These are phyloP conservation scores for Xanthoconium separans DNA, from an alignment of 1,284 basidiomycete genomes.

Conservation along the genomic window DNA sequence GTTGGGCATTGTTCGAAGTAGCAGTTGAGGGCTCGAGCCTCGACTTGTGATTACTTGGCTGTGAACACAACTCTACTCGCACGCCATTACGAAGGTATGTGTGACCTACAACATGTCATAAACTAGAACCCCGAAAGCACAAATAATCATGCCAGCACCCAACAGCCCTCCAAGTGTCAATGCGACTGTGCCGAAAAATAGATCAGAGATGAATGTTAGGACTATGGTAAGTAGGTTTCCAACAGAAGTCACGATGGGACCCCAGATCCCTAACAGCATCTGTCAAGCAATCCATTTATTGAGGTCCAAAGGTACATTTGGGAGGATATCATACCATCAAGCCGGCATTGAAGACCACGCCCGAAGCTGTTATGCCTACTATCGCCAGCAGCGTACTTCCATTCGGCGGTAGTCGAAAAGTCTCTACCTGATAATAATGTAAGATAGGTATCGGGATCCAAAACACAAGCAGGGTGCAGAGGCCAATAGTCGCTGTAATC, in stretches of 20 bases:
- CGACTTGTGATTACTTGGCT: background rate
- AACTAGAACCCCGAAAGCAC: slow-evolving; percentile 70
- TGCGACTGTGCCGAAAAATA: slow-evolving; percentile 58
- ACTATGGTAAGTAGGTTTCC: slow-evolving; percentile 84
- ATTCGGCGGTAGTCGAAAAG: slow-evolving; percentile 58
- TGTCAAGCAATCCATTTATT: slow-evolving; percentile 29
- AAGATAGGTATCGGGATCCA: slow-evolving; percentile 74
- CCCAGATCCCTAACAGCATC: slow-evolving; percentile 80
- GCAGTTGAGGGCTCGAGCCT: background rate
- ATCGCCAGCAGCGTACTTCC: slow-evolving; percentile 47
- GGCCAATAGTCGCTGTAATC: slow-evolving; percentile 66
- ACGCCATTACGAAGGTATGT: background rate
- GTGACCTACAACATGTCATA: slow-evolving; percentile 58
- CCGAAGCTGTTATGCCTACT: slow-evolving; percentile 59
- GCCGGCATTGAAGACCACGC: slow-evolving; percentile 72
- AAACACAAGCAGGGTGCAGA: slow-evolving; percentile 62
- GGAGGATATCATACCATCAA: slow-evolving; percentile 58
- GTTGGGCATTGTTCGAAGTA: slow-evolving; percentile 4
- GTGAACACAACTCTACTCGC: background rate
- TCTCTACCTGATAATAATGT: slow-evolving; percentile 56
- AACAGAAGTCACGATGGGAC: slow-evolving; percentile 81
- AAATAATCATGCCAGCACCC: slow-evolving; percentile 68
- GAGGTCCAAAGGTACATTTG: slow-evolving; percentile 4
- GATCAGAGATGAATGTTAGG: slow-evolving; percentile 72
- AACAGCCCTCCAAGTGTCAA: slow-evolving; percentile 63